Evolutionary conservation across 495 filamentous ascomycete genomes (phyloP).

Genomic region (Stereocaulon alpinum): DNA sequence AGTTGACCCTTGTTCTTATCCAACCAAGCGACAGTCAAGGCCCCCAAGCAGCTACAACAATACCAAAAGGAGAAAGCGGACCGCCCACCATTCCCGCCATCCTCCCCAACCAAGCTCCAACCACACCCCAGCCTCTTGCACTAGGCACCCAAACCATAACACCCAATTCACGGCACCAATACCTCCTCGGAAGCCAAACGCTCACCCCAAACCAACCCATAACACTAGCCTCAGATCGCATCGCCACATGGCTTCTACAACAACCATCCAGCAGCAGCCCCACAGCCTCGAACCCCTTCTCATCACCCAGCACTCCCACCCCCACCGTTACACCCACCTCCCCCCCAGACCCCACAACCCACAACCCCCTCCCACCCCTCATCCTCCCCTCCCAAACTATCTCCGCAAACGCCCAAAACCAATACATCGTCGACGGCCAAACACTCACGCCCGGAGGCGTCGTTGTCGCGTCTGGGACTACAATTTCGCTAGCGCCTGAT

Average conservation of each 20-base stretch:
- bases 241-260: background rate
- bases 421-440: conserved; percentile 17
- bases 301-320: too few relatives aligned
- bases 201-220: conserved; percentile 9
- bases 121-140: conserved; percentile 4
- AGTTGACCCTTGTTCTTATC: too few relatives aligned
- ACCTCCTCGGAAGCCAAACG: conserved; percentile 17
- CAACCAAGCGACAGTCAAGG: too few relatives aligned
- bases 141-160: conserved; percentile 11
- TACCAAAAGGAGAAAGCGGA: too few relatives aligned
- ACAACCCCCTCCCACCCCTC: background rate
- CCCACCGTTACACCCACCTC: conserved; percentile 3
- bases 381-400: conserved; percentile 9
- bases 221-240: conserved; percentile 4
- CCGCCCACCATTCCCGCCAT: too few relatives aligned
- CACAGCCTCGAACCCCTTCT: too few relatives aligned
- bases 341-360: too few relatives aligned
- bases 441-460: conserved; percentile 16
- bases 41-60: too few relatives aligned
- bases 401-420: conserved; percentile 2
- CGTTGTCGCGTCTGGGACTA: conserved; percentile 13
- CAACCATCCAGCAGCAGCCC: conserved; percentile 5
- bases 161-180: conserved; percentile 11
- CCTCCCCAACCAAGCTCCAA: background rate
- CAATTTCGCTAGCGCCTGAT: conserved; percentile 13